A percentile compares a stretch with the other conserved stretches of the same genome.
phyloP scores from a whole-genome alignment of 2,329 filamentous ascomycete species.

The Colletotrichum costaricense region DNA sequence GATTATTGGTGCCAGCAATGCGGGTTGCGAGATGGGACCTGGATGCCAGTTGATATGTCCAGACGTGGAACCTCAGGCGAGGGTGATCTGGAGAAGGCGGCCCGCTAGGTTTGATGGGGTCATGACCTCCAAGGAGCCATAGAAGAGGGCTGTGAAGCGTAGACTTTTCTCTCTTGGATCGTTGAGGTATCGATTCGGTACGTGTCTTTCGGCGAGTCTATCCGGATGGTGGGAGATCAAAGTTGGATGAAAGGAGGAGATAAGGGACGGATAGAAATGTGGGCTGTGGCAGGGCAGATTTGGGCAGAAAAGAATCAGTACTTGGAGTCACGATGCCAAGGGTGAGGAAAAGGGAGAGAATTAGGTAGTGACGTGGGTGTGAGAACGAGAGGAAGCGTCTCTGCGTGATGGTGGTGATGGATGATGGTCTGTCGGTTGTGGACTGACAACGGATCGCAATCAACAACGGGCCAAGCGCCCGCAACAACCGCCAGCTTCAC shows the following conservation, averaged over 20 bases:
- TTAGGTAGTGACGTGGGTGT: neutral
- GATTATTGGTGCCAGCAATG: constrained; percentile 11
- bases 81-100: constrained; percentile 2
- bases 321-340: neutral
- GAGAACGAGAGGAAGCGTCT: neutral
- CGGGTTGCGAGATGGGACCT: neutral
- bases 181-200: neutral
- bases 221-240: neutral
- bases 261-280: neutral
- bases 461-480: neutral
- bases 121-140: neutral
- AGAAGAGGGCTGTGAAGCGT: constrained; percentile 7
- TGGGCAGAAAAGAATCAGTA: neutral
- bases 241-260: neutral
- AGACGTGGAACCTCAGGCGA: neutral
- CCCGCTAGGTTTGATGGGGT: neutral
- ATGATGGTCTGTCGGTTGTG: neutral
- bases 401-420: neutral
- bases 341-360: neutral
- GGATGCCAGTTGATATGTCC: neutral
- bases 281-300: constrained; percentile 7
- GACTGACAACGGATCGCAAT: neutral
- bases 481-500: neutral
- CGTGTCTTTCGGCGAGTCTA: neutral
- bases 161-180: neutral